Evolutionary conservation across 139 green algal genomes (phyloP), one percentile per base, ranked within the genome.

Genomic region (Chlamydomonas eustigma): DNA sequence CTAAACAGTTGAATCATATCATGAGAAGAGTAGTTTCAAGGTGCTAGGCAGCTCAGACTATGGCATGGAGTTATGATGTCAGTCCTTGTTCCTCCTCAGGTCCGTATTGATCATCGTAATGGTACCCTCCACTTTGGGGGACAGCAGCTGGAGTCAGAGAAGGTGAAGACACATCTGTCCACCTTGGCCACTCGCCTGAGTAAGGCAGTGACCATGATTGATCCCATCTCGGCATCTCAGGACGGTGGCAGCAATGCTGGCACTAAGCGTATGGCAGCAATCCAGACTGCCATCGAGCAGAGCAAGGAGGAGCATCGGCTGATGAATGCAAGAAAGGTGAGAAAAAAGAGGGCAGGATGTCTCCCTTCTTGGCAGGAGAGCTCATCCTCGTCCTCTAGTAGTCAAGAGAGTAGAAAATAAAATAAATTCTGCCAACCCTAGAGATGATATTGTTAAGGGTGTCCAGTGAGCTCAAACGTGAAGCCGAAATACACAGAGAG

Each of bases 71-170:
- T 63, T 30, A 24, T 63, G 50, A 24, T 24, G 22, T 63, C 22
- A 71, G 34, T 18, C 63, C 12, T 6, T 28, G 66, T 28, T 35
- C 73, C 24, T n/a, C 31, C 52, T n/a, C 78, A 89, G 82, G 86
- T 94, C 34, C 88, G 88, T 44, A 90, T 98, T 50, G 92, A 98
- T 82, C 94, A 99, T 88, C 87, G 90, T 71, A 88, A 93, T 51
- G 85, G 89, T 77, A 95, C 88, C 3, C 82, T 99, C 36, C 84
- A 94, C 77, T 98, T 98, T 87, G 93, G 93, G 34, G 78, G 77
- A 12, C 84, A 93, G 81, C 75, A 89, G 71, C 81, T 92, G 73
- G 81, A 89, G 75, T 81, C 63, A 4, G 86, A 91, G 31, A 80
- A 79, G 50, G n/a, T 74, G n/a, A 78, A 73, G 51, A 64, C 28